Percentiles rank a stretch among this genome's conserved stretches.
Evolutionary conservation across 1,284 basidiomycete genomes (phyloP).

Genomic region (Cystobasidiaceae sp.): DNA sequence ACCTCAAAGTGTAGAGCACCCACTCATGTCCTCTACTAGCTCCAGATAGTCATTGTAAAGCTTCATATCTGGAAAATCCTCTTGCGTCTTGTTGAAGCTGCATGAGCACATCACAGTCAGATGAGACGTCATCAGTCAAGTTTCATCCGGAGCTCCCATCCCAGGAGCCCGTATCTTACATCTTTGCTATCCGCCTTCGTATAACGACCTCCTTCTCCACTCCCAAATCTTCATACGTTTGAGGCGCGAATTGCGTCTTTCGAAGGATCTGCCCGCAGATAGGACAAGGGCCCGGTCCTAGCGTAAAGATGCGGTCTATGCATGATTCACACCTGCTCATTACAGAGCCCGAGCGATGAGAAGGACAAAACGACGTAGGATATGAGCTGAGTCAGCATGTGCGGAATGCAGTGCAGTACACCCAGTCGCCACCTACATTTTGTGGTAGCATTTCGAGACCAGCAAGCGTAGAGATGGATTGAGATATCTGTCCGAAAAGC

Average conservation of each 20-base stretch:
- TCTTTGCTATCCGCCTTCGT: slow-evolving; percentile 76
- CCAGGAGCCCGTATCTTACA: slow-evolving; percentile 54
- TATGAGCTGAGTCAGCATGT: too few relatives aligned
- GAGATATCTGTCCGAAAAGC: slow-evolving; percentile 92
- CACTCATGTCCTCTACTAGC: slow-evolving; percentile 90
- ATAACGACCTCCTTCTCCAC: slow-evolving; percentile 97
- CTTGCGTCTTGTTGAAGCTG: slow-evolving; percentile 86
- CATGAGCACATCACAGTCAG: too few relatives aligned
- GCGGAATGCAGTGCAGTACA: not conserved
- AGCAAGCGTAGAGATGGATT: slow-evolving; percentile 90
- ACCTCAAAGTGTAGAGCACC: too few relatives aligned
- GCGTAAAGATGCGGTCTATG: slow-evolving; percentile 91
- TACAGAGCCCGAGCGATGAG: not conserved
- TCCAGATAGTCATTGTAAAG: slow-evolving; percentile 96
- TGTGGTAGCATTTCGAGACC: slow-evolving; percentile 95
- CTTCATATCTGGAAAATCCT: slow-evolving; percentile 76
- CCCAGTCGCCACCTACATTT: slow-evolving; percentile 61
- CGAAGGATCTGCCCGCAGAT: slow-evolving; percentile 83
- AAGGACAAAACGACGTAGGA: too few relatives aligned
- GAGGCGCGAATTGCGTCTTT: slow-evolving; percentile 88
- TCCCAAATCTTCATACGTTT: slow-evolving; percentile 92
- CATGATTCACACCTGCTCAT: slow-evolving; percentile 83
- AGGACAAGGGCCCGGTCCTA: slow-evolving; percentile 94
- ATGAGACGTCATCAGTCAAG: not conserved
- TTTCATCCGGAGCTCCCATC: too few relatives aligned